These are phyloP conservation scores for Ricinus communis DNA, from an alignment of 345 rosid genomes.

Conservation along the genomic window DNA sequence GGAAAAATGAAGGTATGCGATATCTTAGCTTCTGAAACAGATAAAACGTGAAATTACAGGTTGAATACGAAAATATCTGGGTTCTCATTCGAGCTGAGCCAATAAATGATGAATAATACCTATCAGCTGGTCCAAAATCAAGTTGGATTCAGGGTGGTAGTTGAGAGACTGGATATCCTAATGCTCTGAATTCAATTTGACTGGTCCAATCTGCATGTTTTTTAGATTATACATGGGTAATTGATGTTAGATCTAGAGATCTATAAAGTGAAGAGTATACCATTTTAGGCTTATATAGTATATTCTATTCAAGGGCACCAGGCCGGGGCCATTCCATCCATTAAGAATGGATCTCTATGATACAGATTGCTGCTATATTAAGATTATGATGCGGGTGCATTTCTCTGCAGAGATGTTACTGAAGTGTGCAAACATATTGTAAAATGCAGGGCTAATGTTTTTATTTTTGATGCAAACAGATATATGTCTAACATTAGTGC, in stretches of 20 bases:
- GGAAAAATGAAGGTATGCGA: conserved; percentile 59
- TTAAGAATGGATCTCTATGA: too few relatives aligned
- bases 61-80: neutral
- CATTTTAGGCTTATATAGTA: neutral
- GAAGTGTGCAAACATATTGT: neutral
- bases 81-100: neutral
- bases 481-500: too few relatives aligned
- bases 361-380: neutral
- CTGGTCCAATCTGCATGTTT: neutral
- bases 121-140: neutral
- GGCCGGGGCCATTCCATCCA: too few relatives aligned
- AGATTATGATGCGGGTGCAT: neutral
- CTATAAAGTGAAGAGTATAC: neutral
- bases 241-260: neutral
- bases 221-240: neutral
- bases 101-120: neutral
- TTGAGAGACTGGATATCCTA: neutral
- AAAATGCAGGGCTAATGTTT: too few relatives aligned
- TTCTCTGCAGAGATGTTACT: neutral
- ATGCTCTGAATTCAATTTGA: neutral
- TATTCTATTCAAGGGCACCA: too few relatives aligned
- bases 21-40: neutral
- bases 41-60: neutral
- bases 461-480: too few relatives aligned
- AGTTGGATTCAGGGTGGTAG: neutral